A percentile compares a stretch with the other conserved stretches of the same genome.
Evolutionary conservation across 139 green algal species (phyloP).

Genomic region (Coccomyxa sp.): DNA sequence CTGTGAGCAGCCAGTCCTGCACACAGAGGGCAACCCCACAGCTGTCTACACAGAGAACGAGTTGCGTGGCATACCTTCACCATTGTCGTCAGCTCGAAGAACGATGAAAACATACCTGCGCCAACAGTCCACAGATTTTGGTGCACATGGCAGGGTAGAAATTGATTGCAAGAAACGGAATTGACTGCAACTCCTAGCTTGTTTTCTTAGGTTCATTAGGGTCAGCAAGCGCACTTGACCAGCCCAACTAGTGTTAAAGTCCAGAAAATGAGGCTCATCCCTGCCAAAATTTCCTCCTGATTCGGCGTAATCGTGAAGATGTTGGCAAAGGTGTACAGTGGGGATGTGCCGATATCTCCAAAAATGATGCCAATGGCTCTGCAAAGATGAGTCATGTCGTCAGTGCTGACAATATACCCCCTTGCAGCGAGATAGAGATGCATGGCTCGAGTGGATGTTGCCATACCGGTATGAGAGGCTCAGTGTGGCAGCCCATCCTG

Average conservation of each 20-base stretch:
- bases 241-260: conserved; percentile 46
- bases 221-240: conserved; percentile 20
- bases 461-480: background rate
- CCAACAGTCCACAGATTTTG: background rate
- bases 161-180: background rate
- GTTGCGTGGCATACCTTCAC: conserved; percentile 44
- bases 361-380: conserved; percentile 10
- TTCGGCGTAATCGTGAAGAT: conserved; percentile 19
- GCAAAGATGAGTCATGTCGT: background rate
- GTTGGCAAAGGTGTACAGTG: conserved; percentile 52
- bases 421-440: background rate
- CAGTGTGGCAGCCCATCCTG: background rate
- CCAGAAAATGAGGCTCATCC: conserved; percentile 64
- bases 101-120: conserved; percentile 41
- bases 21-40: too few relatives aligned
- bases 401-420: background rate
- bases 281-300: conserved; percentile 39
- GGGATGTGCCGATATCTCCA: conserved; percentile 42
- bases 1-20: too few relatives aligned
- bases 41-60: too few relatives aligned
- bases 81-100: conserved; percentile 59
- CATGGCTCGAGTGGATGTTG: background rate
- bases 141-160: background rate
- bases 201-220: background rate
- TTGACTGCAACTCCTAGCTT: too few relatives aligned